Percentiles rank a stretch among this genome's conserved stretches.
These are phyloP conservation scores for Ophiocordyceps camponoti-leonardi DNA, from an alignment of 2,329 filamentous ascomycete genomes.

Conservation along the genomic window DNA sequence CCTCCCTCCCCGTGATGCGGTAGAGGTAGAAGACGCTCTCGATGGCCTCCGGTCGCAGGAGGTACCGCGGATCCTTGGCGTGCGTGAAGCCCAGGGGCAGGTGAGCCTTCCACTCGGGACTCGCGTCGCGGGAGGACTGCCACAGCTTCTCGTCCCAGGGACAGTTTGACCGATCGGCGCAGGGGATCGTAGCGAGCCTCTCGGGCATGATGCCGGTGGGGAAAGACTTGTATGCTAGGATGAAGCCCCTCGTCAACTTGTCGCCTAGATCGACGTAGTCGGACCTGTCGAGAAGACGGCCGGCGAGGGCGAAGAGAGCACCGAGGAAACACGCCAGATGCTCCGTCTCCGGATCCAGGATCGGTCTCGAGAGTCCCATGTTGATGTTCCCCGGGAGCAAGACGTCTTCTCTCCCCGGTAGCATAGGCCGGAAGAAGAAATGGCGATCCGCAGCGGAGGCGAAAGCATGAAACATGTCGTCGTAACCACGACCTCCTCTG, in stretches of 20 bases:
- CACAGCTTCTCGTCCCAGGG: constrained; percentile 14
- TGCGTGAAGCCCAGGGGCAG: constrained; percentile 37
- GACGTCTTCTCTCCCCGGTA: constrained; percentile 32
- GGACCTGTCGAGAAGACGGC: constrained; percentile 21
- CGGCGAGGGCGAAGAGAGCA: constrained; percentile 31
- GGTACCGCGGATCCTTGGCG: constrained; percentile 38
- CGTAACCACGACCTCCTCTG: constrained; percentile 40
- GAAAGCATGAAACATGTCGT: constrained; percentile 35
- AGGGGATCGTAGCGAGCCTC: constrained; percentile 23
- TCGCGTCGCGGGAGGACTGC: constrained; percentile 35
- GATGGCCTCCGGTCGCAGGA: constrained; percentile 59
- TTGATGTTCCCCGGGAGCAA: constrained; percentile 30
- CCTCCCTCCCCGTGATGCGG: constrained; percentile 47
- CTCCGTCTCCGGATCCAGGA: constrained; percentile 17
- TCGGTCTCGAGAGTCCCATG: constrained; percentile 6
- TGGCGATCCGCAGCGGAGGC: constrained; percentile 37
- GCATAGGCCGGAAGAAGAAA: constrained; percentile 46
- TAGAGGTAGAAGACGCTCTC: constrained; percentile 69
- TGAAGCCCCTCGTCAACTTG: constrained; percentile 31
- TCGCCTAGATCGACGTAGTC: constrained; percentile 24
- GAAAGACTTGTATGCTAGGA: constrained; percentile 31
- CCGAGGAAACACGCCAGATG: constrained; percentile 34
- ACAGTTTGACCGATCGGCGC: constrained; percentile 15
- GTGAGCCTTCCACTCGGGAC: constrained; percentile 5
- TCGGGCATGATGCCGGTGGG: constrained; percentile 36